Evolutionary conservation across 805 yeast genomes (phyloP), one percentile per base, ranked within the genome.

Genomic region (Brettanomyces naardenensis): DNA sequence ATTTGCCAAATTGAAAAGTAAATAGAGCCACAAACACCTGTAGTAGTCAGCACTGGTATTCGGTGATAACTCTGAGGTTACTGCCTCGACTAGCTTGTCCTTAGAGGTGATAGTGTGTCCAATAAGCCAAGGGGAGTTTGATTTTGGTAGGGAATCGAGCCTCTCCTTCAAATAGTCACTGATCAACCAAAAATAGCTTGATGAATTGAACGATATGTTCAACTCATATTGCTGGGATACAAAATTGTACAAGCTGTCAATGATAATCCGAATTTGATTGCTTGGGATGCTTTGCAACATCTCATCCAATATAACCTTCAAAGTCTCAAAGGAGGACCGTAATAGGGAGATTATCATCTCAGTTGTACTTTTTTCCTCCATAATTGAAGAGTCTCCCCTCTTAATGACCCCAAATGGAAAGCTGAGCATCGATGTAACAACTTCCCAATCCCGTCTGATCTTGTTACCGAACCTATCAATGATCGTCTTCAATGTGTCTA

Each of bases 111-210:
- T 45, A 3, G 38, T 19, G 0, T 19, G 11, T 33, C 49, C 56
- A 18, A 49, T 18, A 4, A n/a, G 19, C 33, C 31, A 35, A n/a
- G 34, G 40, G n/a, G 17, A 6, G 2, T 6, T 19, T 6, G 34
- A 15, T 13, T 10, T 6, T 10, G 10, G 14, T 10, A n/a, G 17
- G 9, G 22, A 6, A 15, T 14, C 28, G 4, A 55, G 41, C 28
- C 51, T 58, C 4, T 59, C 61, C 37, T 77, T 68, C 30, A 80
- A 59, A 41, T 78, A 77, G 50, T 92, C 97, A 48, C 96, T 84
- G 3, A 92, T 75, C 13, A 83, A 58, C 97, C 97, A 90, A 52
- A 88, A 89, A 47, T 88, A 83, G 47, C 95, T 85, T 6, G 88
- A 83, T 0, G 96, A 80, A 35, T 95, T 85, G 54, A 90, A 88